Base-by-base conservation (phyloP, 176 grass and related monocot species). In the Tuctoria greenei region DNA sequence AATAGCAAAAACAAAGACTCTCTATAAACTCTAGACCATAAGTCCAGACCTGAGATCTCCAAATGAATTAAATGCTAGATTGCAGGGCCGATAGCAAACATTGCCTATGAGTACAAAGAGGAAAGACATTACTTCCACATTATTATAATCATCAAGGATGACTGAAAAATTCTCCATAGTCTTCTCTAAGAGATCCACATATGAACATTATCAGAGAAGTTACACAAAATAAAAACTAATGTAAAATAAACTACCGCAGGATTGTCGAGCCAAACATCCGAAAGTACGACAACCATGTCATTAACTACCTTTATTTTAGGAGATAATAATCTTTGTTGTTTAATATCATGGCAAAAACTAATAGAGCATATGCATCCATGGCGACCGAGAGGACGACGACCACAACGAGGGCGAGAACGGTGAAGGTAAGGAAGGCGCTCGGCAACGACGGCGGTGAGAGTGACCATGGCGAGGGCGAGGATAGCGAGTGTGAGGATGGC, bases 231-330 rank as follows among this genome's bases (percentile, higher is more conserved):
- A 70, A 76, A 10, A 76, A 85, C 54, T 84, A 63, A 62, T 54
- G 55, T 45, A 55, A 69, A 73, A 66, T 40, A 75, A 40, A 76
- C 76, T 91, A 97, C 95, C 95, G 93, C 95, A 76, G 84, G 55
- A 66, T 82, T 90, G 79, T 98, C 91, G 45, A 98, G 47, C 91
- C 91, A 98, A 83, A 98, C 86, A 92, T 98, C 95, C 4, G 91
- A 98, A 75, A 98, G 84, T 69, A 94, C 72, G 36, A 98, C 95
- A 88, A 98, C 91, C 95, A 94, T 98, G 69, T 98, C 91, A 88
- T 98, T 98, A 31, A 90, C 82, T 0, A 84, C 86, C 79, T 87
- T 90, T 71, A 94, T 87, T 85, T 98, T 91, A 50, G 94, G 78
- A 58, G 76, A 74, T 76, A 82, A 79, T 61, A 98, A 71, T 74